Evolutionary conservation across 148 eudicot species (phyloP).

Genomic region (Rhododendron griersonianum): DNA sequence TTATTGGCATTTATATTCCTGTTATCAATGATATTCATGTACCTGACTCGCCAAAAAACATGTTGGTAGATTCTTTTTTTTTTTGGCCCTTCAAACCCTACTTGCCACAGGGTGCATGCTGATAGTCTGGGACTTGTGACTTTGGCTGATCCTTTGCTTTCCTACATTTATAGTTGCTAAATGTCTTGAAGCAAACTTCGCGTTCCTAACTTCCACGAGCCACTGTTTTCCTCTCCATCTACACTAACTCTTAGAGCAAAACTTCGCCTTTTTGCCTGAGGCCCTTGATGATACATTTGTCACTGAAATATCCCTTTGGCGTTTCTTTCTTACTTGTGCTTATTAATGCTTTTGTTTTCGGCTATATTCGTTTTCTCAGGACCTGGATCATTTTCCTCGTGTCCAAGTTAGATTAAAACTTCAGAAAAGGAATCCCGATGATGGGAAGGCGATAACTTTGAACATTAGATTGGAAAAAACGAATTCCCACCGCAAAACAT

Average conservation of each 20-base stretch:
- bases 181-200: not conserved
- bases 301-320: not conserved
- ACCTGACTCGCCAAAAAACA: not conserved
- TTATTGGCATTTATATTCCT: not conserved
- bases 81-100: not conserved
- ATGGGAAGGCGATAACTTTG: conserved; percentile 24
- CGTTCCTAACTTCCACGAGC: not conserved
- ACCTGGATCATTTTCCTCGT: conserved; percentile 72
- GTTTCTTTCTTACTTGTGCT: not conserved
- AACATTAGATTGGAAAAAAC: conserved; percentile 59
- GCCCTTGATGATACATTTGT: not conserved
- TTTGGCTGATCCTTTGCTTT: not conserved
- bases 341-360: not conserved
- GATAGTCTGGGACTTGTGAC: not conserved
- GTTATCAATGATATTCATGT: not conserved
- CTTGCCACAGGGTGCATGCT: not conserved
- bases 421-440: conserved; percentile 38
- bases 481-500: conserved; percentile 41
- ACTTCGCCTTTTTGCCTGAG: not conserved
- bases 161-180: not conserved
- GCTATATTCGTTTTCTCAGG: conserved; percentile 41
- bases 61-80: not conserved
- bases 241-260: not conserved
- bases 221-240: not conserved
- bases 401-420: conserved; percentile 56